These are phyloP conservation scores for Solanum boliviense DNA, from an alignment of 257 asterid genomes.

Conservation along the genomic window DNA sequence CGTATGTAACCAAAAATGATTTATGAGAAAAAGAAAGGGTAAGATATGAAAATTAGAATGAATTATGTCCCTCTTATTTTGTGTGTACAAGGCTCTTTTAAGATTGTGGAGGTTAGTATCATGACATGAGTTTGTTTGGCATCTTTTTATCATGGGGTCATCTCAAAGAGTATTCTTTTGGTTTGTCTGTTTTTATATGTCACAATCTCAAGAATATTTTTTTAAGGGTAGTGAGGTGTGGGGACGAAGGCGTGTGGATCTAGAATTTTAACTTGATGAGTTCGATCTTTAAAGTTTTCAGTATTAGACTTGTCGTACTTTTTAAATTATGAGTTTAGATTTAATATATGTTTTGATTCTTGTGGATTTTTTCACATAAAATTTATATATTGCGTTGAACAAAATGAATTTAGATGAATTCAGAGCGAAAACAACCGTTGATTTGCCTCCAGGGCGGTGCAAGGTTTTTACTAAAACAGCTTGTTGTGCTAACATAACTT, in stretches of 20 bases:
- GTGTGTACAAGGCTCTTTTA: background rate
- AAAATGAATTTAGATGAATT: background rate
- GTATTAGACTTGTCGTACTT: background rate
- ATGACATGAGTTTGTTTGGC: slow-evolving; percentile 13
- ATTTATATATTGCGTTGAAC: background rate
- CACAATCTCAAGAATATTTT: background rate
- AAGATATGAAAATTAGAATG: background rate
- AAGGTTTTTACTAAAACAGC: background rate
- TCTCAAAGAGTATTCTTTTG: background rate
- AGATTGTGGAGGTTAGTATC: slow-evolving; percentile 5
- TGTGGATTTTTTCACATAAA: background rate
- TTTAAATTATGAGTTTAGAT: background rate
- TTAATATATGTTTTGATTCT: background rate
- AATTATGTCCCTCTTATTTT: background rate
- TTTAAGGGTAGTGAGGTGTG: background rate
- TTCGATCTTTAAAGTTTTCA: background rate
- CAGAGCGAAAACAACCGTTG: background rate
- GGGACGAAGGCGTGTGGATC: background rate
- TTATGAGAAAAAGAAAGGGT: slow-evolving; percentile 6
- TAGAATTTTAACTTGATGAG: background rate
- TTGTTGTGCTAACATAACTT: too few relatives aligned
- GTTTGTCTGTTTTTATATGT: slow-evolving; percentile 9
- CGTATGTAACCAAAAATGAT: background rate
- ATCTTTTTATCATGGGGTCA: slow-evolving; percentile 6
- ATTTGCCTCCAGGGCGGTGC: background rate